Evolutionary conservation across 352 stramenopile species (phyloP).

Genomic region (Sclerospora graminicola): DNA sequence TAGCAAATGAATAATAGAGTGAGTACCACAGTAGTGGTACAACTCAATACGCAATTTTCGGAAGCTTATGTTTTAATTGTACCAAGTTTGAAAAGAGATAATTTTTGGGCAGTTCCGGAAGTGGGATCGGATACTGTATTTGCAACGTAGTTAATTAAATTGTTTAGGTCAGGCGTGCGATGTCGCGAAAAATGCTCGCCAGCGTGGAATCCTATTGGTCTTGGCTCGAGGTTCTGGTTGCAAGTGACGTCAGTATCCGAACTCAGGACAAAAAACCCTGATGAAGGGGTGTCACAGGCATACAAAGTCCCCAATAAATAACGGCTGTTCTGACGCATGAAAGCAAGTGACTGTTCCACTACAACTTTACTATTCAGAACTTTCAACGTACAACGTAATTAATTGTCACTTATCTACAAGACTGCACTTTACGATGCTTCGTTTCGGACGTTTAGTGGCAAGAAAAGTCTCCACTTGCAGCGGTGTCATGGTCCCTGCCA

Average conservation of each 20-base stretch:
- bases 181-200: too few species aligned
- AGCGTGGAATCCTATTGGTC: too few species aligned
- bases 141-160: too few species aligned
- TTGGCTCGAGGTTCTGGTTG: background rate
- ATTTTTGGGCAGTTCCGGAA: too few species aligned
- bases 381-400: background rate
- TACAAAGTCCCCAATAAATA: slow-evolving; percentile 7
- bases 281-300: slow-evolving; percentile 8
- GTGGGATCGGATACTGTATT: too few species aligned
- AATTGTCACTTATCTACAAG: background rate
- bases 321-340: slow-evolving; percentile 14
- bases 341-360: slow-evolving; percentile 4
- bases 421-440: slow-evolving; percentile 11
- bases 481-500: too few species aligned
- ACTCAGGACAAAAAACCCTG: slow-evolving; percentile 5
- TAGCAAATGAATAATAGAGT: too few species aligned
- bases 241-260: slow-evolving; percentile 9
- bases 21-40: too few species aligned
- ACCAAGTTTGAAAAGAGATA: too few species aligned
- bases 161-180: too few species aligned
- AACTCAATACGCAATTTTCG: too few species aligned
- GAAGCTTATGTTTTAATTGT: too few species aligned
- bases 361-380: slow-evolving; percentile 3
- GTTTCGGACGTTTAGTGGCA: slow-evolving; percentile 17
- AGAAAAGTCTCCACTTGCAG: slow-evolving; percentile 8